Evolutionary conservation across 768 basidiomycete species (phyloP).

Genomic region (Tylopilus felleus): DNA sequence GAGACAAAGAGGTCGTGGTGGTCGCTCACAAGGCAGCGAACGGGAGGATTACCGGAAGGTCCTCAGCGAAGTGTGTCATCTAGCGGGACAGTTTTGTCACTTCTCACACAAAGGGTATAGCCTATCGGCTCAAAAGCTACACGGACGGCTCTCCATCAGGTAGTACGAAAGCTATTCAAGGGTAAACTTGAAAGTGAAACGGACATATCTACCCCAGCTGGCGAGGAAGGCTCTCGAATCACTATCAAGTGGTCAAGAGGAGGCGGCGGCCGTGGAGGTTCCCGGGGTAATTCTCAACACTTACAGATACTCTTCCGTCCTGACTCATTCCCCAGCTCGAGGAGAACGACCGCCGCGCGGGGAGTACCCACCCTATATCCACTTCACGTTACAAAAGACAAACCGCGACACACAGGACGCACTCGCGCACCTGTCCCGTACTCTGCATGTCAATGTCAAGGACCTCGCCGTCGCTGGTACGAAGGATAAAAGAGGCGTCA

Average conservation of each 20-base stretch:
- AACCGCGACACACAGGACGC: conserved; percentile 98
- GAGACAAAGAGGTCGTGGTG: conserved; percentile 44
- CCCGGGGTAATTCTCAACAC: conserved; percentile 27
- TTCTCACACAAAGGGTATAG: conserved; percentile 39
- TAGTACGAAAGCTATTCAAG: conserved; percentile 73
- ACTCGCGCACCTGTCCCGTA: conserved; percentile 72
- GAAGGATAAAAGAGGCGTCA: conserved; percentile 97
- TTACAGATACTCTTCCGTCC: neutral
- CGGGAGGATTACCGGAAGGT: conserved; percentile 72
- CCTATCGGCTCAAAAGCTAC: conserved; percentile 78
- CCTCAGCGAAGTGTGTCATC: conserved; percentile 68
- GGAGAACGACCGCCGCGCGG: conserved; percentile 53
- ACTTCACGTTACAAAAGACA: conserved; percentile 95
- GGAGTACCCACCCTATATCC: conserved; percentile 82
- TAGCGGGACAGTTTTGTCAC: conserved; percentile 8
- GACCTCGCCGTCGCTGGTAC: conserved; percentile 92
- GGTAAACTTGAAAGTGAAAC: conserved; percentile 87
- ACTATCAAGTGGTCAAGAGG: conserved; percentile 72
- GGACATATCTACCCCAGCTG: conserved; percentile 44
- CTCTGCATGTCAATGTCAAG: conserved; percentile 71
- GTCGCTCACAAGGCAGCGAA: conserved; percentile 36
- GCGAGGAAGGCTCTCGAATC: conserved; percentile 72
- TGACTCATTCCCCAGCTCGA: conserved; percentile 18
- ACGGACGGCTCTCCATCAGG: conserved; percentile 79
- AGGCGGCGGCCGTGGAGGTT: conserved; percentile 45